Conservation (phyloP, 73 alveolate species). For the Paramecium caudatum region DNA sequence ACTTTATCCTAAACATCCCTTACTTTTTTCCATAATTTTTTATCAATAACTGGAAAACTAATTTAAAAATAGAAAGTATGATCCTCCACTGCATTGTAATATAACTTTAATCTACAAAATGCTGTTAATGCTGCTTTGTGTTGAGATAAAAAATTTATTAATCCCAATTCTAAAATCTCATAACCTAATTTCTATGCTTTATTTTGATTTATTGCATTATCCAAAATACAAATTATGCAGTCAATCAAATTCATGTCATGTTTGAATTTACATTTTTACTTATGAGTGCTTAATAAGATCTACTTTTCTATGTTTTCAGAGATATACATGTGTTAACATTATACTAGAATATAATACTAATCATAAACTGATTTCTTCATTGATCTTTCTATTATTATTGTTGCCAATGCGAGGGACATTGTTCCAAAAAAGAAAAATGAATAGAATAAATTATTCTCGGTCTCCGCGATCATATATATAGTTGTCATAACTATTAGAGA, state of each 20-base stretch:
- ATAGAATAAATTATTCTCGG: constrained; percentile 32
- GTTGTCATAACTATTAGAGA: constrained; percentile 7
- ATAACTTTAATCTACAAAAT: background rate
- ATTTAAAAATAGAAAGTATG: constrained; percentile 20
- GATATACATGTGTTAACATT: background rate
- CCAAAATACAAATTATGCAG: background rate
- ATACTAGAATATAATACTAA: background rate
- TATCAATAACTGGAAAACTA: background rate
- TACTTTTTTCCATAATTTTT: constrained; percentile 31
- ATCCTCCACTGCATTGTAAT: constrained; percentile 27
- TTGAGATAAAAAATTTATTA: background rate
- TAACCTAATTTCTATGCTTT: background rate
- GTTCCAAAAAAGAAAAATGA: constrained; percentile 16
- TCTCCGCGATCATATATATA: background rate
- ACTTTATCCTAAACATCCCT: constrained; percentile 20
- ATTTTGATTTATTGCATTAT: background rate
- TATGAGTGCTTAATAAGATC: background rate
- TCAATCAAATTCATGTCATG: background rate
- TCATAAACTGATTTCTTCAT: background rate
- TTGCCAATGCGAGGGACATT: background rate
- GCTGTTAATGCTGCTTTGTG: constrained; percentile 47
- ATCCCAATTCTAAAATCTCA: constrained; percentile 18
- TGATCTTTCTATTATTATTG: background rate
- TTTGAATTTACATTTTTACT: background rate
- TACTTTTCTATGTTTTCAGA: background rate